Base-by-base conservation (phyloP, 345 rosid species). In the Limnanthes douglasii region DNA sequence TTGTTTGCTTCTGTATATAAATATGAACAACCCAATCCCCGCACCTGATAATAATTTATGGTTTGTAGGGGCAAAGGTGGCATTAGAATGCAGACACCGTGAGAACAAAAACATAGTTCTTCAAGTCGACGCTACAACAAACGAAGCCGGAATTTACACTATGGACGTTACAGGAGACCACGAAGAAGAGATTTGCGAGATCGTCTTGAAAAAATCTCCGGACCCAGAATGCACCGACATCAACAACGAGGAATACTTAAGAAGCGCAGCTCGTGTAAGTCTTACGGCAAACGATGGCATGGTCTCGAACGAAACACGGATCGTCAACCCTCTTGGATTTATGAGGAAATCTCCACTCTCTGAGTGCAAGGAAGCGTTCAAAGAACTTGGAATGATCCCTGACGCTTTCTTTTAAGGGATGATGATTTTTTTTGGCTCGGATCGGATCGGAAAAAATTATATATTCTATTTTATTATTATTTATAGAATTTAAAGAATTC, bases 111-210 rank as follows among this genome's bases (percentile, higher is more conserved):
- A 45, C 25, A 35, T 57, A 1, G 57, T 66, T 28, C 54, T 46
- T 16, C 39, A 51, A 15, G 43, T 52, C 3, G 75, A 72, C 9
- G 79, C 68, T 0, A 42, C 10, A 35, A 66, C 79, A 1, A 63
- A 72, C 34, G 36, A 13, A 2, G 2, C 16, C 0, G 86, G 86
- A n/a, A 48, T 28, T 27, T 79, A 72, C 66, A n/a, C n/a, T 21
- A 51, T 75, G 45, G 39, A 39, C 8, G 73, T 75, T 9, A 58
- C 51, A 5, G 74, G 81, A 13, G 78, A 79, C 26, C 93, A 62
- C 11, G 78, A 67, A 50, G 78, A 72, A 17, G 93, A 75, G 18
- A n/a, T 72, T n/a, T 70, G 82, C 37, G 82, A 75, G 56, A 41
- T 67, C 14, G 1, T 46, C n/a, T 70, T 65, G 0, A 34, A 51